Conservation (phyloP, 176 grass and related monocot species). For the Luzula sylvatica region DNA sequence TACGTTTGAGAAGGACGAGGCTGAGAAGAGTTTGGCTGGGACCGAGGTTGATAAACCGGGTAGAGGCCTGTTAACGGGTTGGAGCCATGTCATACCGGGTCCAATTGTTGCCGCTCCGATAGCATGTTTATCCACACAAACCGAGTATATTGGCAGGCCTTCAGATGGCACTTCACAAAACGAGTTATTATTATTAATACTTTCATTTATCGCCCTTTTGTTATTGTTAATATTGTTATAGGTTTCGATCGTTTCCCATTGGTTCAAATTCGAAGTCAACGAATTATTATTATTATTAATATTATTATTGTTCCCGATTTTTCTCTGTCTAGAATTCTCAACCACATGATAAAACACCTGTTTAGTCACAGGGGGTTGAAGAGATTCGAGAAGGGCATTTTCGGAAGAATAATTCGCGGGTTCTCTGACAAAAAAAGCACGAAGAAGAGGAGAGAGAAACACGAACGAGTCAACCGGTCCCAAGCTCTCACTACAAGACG, state of each 20-base stretch:
- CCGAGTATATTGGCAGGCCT: slow-evolving; percentile 85
- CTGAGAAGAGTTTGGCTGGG: slow-evolving; percentile 34
- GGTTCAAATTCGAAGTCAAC: slow-evolving; percentile 21
- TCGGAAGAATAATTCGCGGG: slow-evolving; percentile 64
- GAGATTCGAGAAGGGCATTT: slow-evolving; percentile 53
- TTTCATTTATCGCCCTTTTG: slow-evolving; percentile 14
- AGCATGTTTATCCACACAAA: slow-evolving; percentile 49
- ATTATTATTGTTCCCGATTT: slow-evolving; percentile 39
- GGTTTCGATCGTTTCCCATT: slow-evolving; percentile 40
- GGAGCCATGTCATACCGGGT: slow-evolving; percentile 50
- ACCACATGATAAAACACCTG: slow-evolving; percentile 71
- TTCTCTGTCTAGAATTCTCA: slow-evolving; percentile 57
- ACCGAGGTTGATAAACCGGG: slow-evolving; percentile 34
- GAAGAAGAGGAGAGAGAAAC: slow-evolving; percentile 72
- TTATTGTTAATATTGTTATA: slow-evolving; percentile 12
- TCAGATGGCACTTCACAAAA: slow-evolving; percentile 74
- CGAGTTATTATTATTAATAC: slow-evolving; percentile 11
- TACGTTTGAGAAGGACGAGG: slow-evolving; percentile 30
- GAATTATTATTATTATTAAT: too few species aligned
- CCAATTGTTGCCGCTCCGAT: slow-evolving; percentile 35
- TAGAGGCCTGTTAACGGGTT: slow-evolving; percentile 43
- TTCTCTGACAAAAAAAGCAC: slow-evolving; percentile 65
- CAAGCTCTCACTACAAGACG: slow-evolving; percentile 68
- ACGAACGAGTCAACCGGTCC: slow-evolving; percentile 82
- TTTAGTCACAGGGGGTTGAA: slow-evolving; percentile 83